Base-by-base conservation (phyloP, 164 flowering plant genomes). In the Protea cynaroides region DNA sequence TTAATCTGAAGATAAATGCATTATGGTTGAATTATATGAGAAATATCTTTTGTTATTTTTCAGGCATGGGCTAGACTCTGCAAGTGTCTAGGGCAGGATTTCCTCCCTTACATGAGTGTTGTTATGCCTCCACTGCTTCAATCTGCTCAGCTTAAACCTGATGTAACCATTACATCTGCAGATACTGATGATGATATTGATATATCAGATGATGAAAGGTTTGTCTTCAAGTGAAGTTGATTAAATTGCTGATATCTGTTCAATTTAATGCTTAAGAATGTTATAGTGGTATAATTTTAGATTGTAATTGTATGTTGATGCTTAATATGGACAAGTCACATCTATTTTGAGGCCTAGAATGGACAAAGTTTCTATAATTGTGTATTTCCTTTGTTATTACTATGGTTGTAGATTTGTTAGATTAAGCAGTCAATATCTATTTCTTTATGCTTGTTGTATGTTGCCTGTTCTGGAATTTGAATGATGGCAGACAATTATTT, bases 51-150 rank as follows among this genome's bases (percentile, higher is more conserved):
- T 13, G 17, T 61, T 54, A 29, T 59, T 25, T 55, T 59, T 34
- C 63, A 78, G 81, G 74, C 78, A 24, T 74, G 78, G 76, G 78
- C 78, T 25, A 72, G 81, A 70, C 73, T 78, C 19, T 78, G 81
- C 76, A 78, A 78, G 66, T 78, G 81, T 65, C 64, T 78, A 8
- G 81, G 81, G 18, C 75, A 78, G 36, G 81, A 78, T 72, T 78
- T 78, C 46, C 76, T 71, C n/a, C 81, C 76, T 14, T 77, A 77
- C 52, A 73, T 77, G 77, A 63, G 55, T 71, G 68, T 71, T 53
- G 80, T 74, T 18, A 78, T 78, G 81, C 78, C 81, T 8, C 72
- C 74, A 29, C 59, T 78, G 68, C 73, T 78, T 64, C 74, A 69
- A 21, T 72, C 78, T 62, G 75, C 78, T 56, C 71, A 78, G 34